phyloP scores from a whole-genome alignment of 345 rosid species.

The Bretschneidera sinensis region DNA sequence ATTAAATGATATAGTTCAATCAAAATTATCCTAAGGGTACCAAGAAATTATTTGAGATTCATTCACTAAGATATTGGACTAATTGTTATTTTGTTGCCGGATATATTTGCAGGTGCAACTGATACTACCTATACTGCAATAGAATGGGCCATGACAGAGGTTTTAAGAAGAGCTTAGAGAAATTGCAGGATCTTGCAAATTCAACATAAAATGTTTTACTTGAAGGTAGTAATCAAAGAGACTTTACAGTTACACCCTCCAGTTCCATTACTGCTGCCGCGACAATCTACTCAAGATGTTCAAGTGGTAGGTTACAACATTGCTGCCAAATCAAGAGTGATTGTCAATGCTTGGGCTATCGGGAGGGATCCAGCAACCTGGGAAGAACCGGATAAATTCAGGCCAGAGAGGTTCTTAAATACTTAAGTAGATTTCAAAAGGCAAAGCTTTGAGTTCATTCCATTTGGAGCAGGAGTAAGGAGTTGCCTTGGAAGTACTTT shows the following conservation, averaged over 20 bases:
- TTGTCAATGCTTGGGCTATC: too few relatives aligned
- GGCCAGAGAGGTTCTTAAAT: conserved; percentile 18
- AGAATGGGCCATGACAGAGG: conserved; percentile 29
- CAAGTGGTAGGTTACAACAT: conserved; percentile 10
- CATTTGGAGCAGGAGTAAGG: neutral
- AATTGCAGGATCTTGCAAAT: too few relatives aligned
- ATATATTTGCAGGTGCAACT: conserved; percentile 26
- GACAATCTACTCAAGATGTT: conserved; percentile 15
- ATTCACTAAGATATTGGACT: too few relatives aligned
- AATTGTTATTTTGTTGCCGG: too few relatives aligned
- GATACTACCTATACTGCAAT: conserved; percentile 23
- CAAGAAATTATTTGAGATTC: too few relatives aligned
- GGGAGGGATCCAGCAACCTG: conserved; percentile 14
- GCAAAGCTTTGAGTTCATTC: neutral
- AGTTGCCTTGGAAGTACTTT: neutral
- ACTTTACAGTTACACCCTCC: conserved; percentile 21
- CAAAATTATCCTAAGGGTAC: too few relatives aligned
- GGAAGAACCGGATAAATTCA: conserved; percentile 14
- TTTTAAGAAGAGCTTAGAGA: too few relatives aligned
- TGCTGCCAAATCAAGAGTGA: conserved; percentile 21
- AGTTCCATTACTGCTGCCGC: conserved; percentile 21
- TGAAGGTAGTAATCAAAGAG: conserved; percentile 22
- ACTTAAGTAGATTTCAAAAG: conserved; percentile 12
- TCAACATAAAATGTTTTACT: too few relatives aligned
- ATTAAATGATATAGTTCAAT: too few relatives aligned